phyloP scores from a whole-genome alignment of 768 basidiomycete genomes.

The Cystofilobasidium ferigula region DNA sequence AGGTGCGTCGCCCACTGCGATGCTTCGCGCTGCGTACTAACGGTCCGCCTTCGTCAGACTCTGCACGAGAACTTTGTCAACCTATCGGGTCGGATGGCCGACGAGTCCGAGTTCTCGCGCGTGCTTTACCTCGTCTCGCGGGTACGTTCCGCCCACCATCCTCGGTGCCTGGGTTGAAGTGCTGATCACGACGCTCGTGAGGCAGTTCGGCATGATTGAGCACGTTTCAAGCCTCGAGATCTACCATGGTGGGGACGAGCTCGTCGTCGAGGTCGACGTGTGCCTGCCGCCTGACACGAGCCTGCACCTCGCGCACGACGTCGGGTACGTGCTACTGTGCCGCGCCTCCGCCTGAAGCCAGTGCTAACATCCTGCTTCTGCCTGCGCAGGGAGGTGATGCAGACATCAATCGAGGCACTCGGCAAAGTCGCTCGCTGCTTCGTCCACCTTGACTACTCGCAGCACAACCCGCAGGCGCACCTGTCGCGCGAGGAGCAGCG shows the following conservation, averaged over 20 bases:
- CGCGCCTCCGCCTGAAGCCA: not conserved
- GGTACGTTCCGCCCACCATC: conserved; percentile 1
- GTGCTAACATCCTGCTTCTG: not conserved
- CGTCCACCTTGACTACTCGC: conserved; percentile 20
- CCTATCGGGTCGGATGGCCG: conserved; percentile 14
- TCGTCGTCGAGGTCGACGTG: conserved; percentile 23
- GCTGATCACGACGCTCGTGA: too few relatives aligned
- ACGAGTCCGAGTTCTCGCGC: conserved; percentile 6
- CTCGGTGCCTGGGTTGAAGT: too few relatives aligned
- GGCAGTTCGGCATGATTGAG: not conserved
- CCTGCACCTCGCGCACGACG: conserved; percentile 20
- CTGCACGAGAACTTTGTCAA: conserved; percentile 23
- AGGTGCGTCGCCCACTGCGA: conserved; percentile 5
- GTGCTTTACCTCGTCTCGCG: conserved; percentile 23
- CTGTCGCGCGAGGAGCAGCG: not conserved
- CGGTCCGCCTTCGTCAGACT: not conserved
- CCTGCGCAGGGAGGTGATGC: conserved; percentile 17
- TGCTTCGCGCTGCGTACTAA: not conserved
- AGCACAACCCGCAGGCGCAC: not conserved
- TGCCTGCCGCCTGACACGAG: conserved; percentile 20
- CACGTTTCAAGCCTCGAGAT: conserved; percentile 8
- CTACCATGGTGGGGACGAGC: conserved; percentile 21
- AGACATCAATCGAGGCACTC: conserved; percentile 17
- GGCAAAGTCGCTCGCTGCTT: conserved; percentile 8
- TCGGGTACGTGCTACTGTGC: conserved; percentile 1